Conservation (phyloP, 2,329 filamentous ascomycete genomes). For the Aspergillus pseudoterreus region DNA sequence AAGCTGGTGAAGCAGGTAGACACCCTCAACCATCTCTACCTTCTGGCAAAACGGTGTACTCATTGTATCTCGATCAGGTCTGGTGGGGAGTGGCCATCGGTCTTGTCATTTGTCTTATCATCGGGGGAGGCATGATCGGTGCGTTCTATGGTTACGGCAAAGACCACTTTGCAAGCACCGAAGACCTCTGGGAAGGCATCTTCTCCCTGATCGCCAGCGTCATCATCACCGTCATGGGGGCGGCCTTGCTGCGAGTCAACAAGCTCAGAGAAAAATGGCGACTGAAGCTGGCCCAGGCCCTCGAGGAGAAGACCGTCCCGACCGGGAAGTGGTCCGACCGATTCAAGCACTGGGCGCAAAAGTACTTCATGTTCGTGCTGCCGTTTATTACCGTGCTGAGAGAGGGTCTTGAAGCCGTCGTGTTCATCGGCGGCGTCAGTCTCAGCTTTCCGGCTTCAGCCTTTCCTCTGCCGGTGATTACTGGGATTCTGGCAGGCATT, state of each 20-base stretch:
- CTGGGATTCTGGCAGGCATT: conserved; percentile 65
- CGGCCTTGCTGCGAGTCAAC: conserved; percentile 72
- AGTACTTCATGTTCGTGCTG: conserved; percentile 79
- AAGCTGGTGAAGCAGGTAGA: conserved; percentile 60
- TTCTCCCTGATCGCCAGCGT: conserved; percentile 71
- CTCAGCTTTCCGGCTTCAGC: conserved; percentile 54
- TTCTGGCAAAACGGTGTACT: neutral
- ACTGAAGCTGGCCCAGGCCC: conserved; percentile 69
- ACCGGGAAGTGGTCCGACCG: conserved; percentile 34
- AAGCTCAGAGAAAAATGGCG: conserved; percentile 86
- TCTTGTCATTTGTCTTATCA: conserved; percentile 60
- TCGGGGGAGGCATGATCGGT: conserved; percentile 67
- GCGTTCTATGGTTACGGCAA: conserved; percentile 68
- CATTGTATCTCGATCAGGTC: conserved; percentile 42
- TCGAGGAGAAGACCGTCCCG: conserved; percentile 52
- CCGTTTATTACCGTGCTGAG: conserved; percentile 67
- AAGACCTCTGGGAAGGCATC: conserved; percentile 76
- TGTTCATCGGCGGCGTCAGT: conserved; percentile 17
- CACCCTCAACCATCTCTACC: neutral
- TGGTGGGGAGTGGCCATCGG: conserved; percentile 66
- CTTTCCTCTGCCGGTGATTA: conserved; percentile 60
- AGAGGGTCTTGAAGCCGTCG: conserved; percentile 16
- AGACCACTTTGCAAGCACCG: conserved; percentile 63
- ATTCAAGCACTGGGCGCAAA: conserved; percentile 65
- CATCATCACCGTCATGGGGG: conserved; percentile 79